Evolutionary conservation across 345 rosid species (phyloP).

Genomic region (Eutrema japonicum): DNA sequence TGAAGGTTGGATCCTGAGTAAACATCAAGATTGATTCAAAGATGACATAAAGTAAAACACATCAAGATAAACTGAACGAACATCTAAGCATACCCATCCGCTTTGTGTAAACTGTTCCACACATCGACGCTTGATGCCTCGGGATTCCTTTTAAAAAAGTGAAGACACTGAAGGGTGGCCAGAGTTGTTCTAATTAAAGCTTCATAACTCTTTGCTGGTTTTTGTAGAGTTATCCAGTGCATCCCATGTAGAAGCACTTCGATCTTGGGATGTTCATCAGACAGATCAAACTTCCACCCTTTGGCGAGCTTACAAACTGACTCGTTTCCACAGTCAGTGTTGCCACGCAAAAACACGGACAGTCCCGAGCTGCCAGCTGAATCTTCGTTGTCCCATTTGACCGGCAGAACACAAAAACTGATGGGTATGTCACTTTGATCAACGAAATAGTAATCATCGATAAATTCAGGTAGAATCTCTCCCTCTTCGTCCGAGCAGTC

Average conservation of each 20-base stretch:
- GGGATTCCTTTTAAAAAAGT: constrained; percentile 24
- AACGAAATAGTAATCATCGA: constrained; percentile 25
- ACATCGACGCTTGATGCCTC: background rate
- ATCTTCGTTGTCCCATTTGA: constrained; percentile 14
- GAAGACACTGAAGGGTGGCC: constrained; percentile 26
- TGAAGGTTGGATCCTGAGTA: constrained; percentile 50
- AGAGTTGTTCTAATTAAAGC: constrained; percentile 17
- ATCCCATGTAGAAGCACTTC: constrained; percentile 18
- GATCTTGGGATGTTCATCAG: constrained; percentile 24
- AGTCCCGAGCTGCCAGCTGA: background rate
- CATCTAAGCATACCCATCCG: constrained; percentile 33
- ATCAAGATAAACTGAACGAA: background rate
- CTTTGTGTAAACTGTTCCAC: constrained; percentile 15
- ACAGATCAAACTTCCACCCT: constrained; percentile 33
- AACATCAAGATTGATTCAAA: background rate
- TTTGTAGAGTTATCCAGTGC: constrained; percentile 26
- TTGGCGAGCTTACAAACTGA: constrained; percentile 19
- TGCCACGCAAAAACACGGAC: constrained; percentile 18
- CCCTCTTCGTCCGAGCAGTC: constrained; percentile 37
- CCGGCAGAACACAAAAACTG: background rate
- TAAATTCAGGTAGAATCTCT: constrained; percentile 28
- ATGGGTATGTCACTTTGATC: constrained; percentile 17
- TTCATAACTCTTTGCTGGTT: constrained; percentile 31
- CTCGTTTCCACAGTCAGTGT: background rate
- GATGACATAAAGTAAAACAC: constrained; percentile 7